Base-by-base conservation (phyloP, 345 rosid species). In the Eucalyptus paniculata region DNA sequence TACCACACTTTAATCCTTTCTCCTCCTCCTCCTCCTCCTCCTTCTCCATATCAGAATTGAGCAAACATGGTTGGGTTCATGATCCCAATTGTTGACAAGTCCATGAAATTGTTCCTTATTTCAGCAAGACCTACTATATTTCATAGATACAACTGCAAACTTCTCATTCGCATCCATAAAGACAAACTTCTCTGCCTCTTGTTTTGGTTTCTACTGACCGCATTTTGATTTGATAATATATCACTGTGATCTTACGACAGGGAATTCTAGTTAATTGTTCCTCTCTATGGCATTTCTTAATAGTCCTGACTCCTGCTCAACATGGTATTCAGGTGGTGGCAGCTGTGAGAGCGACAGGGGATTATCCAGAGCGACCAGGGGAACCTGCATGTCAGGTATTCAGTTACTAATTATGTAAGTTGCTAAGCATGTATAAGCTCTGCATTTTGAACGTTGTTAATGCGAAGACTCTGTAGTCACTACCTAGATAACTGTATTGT, bases 311-410 rank as follows among this genome's bases (percentile, higher is more conserved):
- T 88, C 21, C 44, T 87, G 89, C 40, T 89, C 89, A 50, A 88
- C 80, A 72, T 81, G 30, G 23, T 72, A 51, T 85, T 77, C 91
- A 95, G 96, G 96, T 95, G 92, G 97, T 93, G 91, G 96, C 98
- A 56, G 94, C 95, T 40, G 97, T 96, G 82, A 93, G 96, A 90
- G 97, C 96, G 80, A 95, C 96, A 60, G 97, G 96, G 88, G 97
- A 94, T 89, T 97, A 95, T 88, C 99, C 99, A 16, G 99, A 97
- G 89, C 94, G 99, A 87, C 89, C 94, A 3, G 99, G 99, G 87
- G 96, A 96, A 88, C 97, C 95, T n/a, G 89, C 94, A 72, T 97
- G 99, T 90, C 98, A 96, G 98, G 99, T 97, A 91, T 34, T 72
- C 50, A 60, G 85, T 77, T 77, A 77, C 47, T 77, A 77, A 77